A percentile compares a stretch with the other conserved stretches of the same genome.
Conservation (phyloP, 139 green algal genomes). For the Micractinium sp. region DNA sequence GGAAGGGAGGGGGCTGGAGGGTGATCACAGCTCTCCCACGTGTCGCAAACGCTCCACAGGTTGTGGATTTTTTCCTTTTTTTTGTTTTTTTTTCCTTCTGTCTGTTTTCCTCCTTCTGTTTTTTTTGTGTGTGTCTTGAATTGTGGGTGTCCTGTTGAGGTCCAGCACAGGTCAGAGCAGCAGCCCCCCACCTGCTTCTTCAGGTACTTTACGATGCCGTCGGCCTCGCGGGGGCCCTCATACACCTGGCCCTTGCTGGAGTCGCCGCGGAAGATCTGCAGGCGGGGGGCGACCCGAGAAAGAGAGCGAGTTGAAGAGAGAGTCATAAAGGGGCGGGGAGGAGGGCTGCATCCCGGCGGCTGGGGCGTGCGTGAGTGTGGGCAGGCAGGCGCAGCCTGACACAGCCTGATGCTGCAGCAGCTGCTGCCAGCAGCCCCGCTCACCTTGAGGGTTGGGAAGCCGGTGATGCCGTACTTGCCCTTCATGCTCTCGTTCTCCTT, state of each 20-base stretch:
- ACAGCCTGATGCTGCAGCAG: too few relatives aligned
- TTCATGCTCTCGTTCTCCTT: constrained; percentile 55
- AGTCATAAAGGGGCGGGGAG: not conserved
- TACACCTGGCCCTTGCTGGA: constrained; percentile 47
- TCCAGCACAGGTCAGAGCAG: not conserved
- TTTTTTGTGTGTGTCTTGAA: too few relatives aligned
- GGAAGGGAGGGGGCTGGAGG: too few relatives aligned
- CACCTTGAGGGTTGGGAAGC: constrained; percentile 64
- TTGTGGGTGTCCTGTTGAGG: too few relatives aligned
- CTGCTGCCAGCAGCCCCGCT: not conserved
- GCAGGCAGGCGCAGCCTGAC: not conserved
- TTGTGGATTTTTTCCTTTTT: too few relatives aligned
- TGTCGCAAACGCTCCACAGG: too few relatives aligned
- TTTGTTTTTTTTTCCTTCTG: too few relatives aligned
- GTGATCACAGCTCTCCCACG: not conserved
- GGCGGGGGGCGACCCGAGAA: not conserved
- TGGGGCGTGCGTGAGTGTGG: not conserved
- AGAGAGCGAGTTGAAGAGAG: not conserved
- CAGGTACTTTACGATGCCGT: constrained; percentile 61
- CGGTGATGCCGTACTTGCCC: constrained; percentile 51
- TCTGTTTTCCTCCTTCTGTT: too few relatives aligned
- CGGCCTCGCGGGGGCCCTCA: constrained; percentile 54
- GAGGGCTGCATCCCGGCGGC: not conserved
- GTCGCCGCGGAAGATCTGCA: constrained; percentile 59
- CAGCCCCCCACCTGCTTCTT: constrained; percentile 28